A percentile compares a stretch with the other conserved stretches of the same genome.
These are phyloP conservation scores for Candida sanyiensis DNA, from an alignment of 805 yeast genomes.

Conservation along the genomic window DNA sequence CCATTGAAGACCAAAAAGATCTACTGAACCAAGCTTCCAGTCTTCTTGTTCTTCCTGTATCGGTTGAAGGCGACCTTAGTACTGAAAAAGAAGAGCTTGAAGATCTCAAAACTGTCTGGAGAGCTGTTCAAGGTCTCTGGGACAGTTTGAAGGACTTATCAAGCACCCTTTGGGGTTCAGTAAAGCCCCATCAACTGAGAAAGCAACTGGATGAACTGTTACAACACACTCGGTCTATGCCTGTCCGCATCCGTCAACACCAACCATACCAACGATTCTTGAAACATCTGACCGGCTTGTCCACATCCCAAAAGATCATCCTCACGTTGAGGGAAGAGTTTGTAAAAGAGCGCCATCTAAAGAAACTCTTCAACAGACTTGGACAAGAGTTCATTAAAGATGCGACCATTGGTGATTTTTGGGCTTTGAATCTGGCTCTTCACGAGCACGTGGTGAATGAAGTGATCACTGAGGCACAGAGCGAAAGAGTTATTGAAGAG, in stretches of 20 bases:
- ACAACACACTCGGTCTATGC: slow-evolving; percentile 42
- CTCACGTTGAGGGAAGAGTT: slow-evolving; percentile 48
- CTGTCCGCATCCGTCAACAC: slow-evolving; percentile 57
- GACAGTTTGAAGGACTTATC: slow-evolving; percentile 39
- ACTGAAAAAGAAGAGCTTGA: slow-evolving; percentile 41
- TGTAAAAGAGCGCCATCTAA: slow-evolving; percentile 67
- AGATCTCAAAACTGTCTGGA: slow-evolving; percentile 61
- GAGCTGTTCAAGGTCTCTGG: slow-evolving; percentile 48
- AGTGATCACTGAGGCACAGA: slow-evolving; percentile 57
- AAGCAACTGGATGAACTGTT: slow-evolving; percentile 46
- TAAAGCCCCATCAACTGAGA: slow-evolving; percentile 41
- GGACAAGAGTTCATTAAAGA: slow-evolving; percentile 13
- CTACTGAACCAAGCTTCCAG: slow-evolving; percentile 27
- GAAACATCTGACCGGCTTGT: slow-evolving; percentile 32
- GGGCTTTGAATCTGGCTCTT: slow-evolving; percentile 45
- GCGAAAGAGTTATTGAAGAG: slow-evolving; percentile 62
- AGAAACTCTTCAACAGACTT: slow-evolving; percentile 34
- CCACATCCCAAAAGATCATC: slow-evolving; percentile 27
- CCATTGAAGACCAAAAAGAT: slow-evolving; percentile 16
- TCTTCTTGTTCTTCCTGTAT: slow-evolving; percentile 31
- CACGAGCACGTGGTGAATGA: slow-evolving; percentile 44
- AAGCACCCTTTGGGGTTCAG: slow-evolving; percentile 41
- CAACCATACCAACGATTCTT: slow-evolving; percentile 62
- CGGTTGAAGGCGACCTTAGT: slow-evolving; percentile 26
- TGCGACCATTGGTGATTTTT: slow-evolving; percentile 38